A percentile compares a stretch with the other conserved stretches of the same genome.
Evolutionary conservation across 345 rosid species (phyloP).

Genomic region (Salix dunnii): DNA sequence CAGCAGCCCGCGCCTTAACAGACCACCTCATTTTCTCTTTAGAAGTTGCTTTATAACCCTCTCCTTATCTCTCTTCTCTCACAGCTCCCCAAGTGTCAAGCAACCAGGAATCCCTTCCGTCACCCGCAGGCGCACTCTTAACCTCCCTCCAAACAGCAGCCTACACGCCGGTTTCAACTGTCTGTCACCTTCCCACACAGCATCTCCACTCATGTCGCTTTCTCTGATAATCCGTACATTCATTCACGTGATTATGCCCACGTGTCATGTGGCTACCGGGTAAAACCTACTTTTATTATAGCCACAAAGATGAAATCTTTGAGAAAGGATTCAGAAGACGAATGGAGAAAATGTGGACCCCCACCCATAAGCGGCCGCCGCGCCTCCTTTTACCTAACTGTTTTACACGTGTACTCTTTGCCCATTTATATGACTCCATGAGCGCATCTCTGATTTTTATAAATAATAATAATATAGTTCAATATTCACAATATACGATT

Average conservation of each 20-base stretch:
- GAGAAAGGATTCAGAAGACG: neutral
- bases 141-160: slow-evolving; percentile 9
- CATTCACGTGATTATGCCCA: slow-evolving; percentile 19
- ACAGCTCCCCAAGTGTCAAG: neutral
- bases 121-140: slow-evolving; percentile 16
- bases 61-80: neutral
- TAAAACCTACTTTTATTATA: neutral
- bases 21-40: neutral
- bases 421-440: too few species aligned
- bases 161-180: slow-evolving; percentile 30
- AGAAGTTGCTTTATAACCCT: neutral
- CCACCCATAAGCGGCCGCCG: slow-evolving; percentile 56
- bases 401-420: slow-evolving; percentile 53
- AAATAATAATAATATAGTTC: too few species aligned
- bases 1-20: neutral
- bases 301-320: neutral
- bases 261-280: slow-evolving; percentile 17
- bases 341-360: slow-evolving; percentile 31
- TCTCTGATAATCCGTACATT: neutral
- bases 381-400: slow-evolving; percentile 16
- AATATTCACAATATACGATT: too few species aligned
- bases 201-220: slow-evolving; percentile 14
- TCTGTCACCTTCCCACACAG: slow-evolving; percentile 25
- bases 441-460: too few species aligned
- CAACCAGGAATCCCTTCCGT: neutral